A percentile compares a stretch with the other conserved stretches of the same genome.
Conservation (phyloP, 148 eudicot genomes). For the Nyssa sinensis region DNA sequence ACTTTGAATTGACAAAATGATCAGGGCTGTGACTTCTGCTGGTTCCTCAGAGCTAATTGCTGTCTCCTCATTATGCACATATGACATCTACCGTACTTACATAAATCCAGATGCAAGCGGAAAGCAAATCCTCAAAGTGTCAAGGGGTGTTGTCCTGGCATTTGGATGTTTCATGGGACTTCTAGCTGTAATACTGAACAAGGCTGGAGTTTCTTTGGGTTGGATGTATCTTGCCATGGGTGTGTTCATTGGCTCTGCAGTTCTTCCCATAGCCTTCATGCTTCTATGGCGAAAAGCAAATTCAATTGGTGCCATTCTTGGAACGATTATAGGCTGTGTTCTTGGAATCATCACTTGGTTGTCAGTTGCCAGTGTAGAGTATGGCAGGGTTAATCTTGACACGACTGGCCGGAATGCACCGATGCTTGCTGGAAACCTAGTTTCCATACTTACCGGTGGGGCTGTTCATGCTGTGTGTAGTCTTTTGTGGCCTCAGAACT, state of each 20-base stretch:
- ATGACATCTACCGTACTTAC: constrained; percentile 92
- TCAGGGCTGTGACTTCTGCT: constrained; percentile 97
- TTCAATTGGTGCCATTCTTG: constrained; percentile 71
- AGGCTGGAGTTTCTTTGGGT: constrained; percentile 81
- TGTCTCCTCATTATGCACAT: constrained; percentile 92
- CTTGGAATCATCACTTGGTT: constrained; percentile 79
- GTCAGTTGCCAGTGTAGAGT: constrained; percentile 57
- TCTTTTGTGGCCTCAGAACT: constrained; percentile 70
- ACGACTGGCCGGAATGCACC: constrained; percentile 90
- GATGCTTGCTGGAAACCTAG: constrained; percentile 90
- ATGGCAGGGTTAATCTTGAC: constrained; percentile 79
- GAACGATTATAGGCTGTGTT: constrained; percentile 58
- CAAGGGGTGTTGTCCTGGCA: constrained; percentile 58
- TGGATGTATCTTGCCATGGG: constrained; percentile 99
- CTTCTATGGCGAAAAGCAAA: constrained; percentile 95
- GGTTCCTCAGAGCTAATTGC: constrained; percentile 98
- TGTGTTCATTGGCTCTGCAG: constrained; percentile 88
- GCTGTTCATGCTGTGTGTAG: constrained; percentile 75
- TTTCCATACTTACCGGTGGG: constrained; percentile 80
- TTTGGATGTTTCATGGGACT: constrained; percentile 96
- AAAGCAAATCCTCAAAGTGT: constrained; percentile 82
- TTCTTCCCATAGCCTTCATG: constrained; percentile 88
- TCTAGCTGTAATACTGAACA: constrained; percentile 84
- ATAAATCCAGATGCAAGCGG: constrained; percentile 83
- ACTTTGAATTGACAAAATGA: not conserved